Percentiles rank a stretch among this genome's conserved stretches.
Conservation (phyloP, 2,329 filamentous ascomycete species). For the Curvularia verruculosa region DNA sequence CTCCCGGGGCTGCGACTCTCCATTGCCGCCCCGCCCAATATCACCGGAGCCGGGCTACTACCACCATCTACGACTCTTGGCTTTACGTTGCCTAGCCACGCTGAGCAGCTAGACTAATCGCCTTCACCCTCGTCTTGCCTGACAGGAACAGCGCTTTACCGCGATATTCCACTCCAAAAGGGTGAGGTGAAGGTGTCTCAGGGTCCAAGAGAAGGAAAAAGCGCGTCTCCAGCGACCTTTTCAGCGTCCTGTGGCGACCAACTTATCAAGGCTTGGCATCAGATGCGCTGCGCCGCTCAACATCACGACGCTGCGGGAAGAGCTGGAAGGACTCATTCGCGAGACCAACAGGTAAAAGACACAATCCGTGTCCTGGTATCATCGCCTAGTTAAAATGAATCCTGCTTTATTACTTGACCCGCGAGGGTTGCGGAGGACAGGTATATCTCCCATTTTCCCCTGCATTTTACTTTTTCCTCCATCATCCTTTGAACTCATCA, state of each 20-base stretch:
- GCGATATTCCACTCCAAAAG: background rate
- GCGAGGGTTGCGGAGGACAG: conserved; percentile 31
- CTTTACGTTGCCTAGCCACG: conserved; percentile 29
- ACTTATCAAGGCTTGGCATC: conserved; percentile 22
- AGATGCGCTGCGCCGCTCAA: conserved; percentile 23
- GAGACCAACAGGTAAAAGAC: conserved; percentile 3
- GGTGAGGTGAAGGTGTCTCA: background rate
- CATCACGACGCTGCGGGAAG: conserved; percentile 18
- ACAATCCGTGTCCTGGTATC: conserved; percentile 4
- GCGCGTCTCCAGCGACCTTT: background rate
- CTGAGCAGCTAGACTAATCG: conserved; percentile 13
- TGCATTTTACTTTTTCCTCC: background rate
- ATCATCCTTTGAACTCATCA: background rate
- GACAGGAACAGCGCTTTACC: conserved; percentile 4
- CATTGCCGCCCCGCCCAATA: conserved; percentile 19
- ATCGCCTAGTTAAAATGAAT: conserved; percentile 27
- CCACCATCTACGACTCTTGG: conserved; percentile 25
- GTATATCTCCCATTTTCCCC: conserved; percentile 22
- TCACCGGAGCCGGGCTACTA: conserved; percentile 18
- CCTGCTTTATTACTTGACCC: conserved; percentile 38
- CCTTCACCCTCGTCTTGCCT: conserved; percentile 8
- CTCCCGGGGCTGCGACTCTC: conserved; percentile 1
- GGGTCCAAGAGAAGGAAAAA: background rate
- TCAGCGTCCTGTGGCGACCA: conserved; percentile 15
- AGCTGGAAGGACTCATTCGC: conserved; percentile 15